Conservation (phyloP, 345 rosid species). For the Anastatica hierochuntica region DNA sequence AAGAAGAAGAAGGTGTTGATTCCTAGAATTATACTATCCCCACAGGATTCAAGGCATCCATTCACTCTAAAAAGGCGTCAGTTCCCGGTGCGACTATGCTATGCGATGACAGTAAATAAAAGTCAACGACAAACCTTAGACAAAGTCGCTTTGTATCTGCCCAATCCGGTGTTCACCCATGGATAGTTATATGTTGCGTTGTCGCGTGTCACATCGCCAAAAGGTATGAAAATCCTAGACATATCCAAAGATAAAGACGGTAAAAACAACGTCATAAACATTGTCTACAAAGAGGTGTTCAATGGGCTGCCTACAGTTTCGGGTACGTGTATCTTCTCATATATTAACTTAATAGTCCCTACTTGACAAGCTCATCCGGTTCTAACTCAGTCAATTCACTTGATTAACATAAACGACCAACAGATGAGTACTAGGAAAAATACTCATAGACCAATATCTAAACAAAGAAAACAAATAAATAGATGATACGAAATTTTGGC, state of each 20-base stretch:
- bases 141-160: not conserved
- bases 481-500: no score
- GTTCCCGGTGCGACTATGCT: not conserved
- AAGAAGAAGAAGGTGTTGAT: not conserved
- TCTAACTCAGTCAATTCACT: no score
- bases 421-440: no score
- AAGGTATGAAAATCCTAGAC: not conserved
- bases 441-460: no score
- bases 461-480: no score
- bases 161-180: not conserved
- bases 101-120: not conserved
- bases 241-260: not conserved
- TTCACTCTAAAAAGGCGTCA: not conserved
- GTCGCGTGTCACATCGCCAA: not conserved
- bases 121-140: not conserved
- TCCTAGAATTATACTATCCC: not conserved
- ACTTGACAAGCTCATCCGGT: no score
- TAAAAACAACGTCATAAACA: not conserved
- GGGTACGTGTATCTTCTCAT: no score
- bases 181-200: not conserved
- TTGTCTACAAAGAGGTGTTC: not conserved
- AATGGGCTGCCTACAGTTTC: not conserved
- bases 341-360: no score
- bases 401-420: no score
- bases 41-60: not conserved